These are phyloP conservation scores for Thalassiosira sp. DNA, from an alignment of 352 stramenopile species.

Conservation along the genomic window DNA sequence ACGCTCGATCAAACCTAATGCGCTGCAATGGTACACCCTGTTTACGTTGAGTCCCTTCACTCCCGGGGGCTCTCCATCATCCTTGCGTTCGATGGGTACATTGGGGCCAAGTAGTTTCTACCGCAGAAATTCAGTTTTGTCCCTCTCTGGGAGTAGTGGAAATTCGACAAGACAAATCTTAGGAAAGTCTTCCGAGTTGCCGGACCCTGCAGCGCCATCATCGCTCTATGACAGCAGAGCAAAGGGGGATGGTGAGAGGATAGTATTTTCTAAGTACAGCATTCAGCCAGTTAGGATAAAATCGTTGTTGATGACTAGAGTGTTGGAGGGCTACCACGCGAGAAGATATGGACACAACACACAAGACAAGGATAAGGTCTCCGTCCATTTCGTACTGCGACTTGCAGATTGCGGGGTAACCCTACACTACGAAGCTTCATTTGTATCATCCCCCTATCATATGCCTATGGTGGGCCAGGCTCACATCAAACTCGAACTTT, in stretches of 20 bases:
- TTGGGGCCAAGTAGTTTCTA: conserved; percentile 13
- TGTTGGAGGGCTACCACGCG: conserved; percentile 76
- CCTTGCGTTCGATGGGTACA: conserved; percentile 14
- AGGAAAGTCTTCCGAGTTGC: conserved; percentile 8
- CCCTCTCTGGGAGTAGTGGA: conserved; percentile 13
- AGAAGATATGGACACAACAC: conserved; percentile 72
- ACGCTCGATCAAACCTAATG: conserved; percentile 72
- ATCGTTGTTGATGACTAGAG: conserved; percentile 71
- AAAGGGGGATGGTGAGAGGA: conserved; percentile 22
- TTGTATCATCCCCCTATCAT: conserved; percentile 66
- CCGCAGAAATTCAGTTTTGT: conserved; percentile 23
- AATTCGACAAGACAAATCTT: conserved; percentile 20
- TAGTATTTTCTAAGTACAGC: conserved; percentile 50
- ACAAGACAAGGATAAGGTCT: conserved; percentile 76
- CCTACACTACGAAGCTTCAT: conserved; percentile 80
- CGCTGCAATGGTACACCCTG: conserved; percentile 75
- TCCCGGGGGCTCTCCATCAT: conserved; percentile 25
- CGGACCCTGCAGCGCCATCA: not conserved
- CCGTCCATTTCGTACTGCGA: conserved; percentile 70
- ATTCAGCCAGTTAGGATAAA: conserved; percentile 77
- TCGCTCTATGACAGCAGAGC: conserved; percentile 6
- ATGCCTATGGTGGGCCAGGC: conserved; percentile 72
- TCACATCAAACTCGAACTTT: conserved; percentile 80
- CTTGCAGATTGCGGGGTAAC: conserved; percentile 60
- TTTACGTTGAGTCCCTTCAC: conserved; percentile 74